Evolutionary conservation across 176 grass and related monocot species (phyloP).

Genomic region (Secale cereale): DNA sequence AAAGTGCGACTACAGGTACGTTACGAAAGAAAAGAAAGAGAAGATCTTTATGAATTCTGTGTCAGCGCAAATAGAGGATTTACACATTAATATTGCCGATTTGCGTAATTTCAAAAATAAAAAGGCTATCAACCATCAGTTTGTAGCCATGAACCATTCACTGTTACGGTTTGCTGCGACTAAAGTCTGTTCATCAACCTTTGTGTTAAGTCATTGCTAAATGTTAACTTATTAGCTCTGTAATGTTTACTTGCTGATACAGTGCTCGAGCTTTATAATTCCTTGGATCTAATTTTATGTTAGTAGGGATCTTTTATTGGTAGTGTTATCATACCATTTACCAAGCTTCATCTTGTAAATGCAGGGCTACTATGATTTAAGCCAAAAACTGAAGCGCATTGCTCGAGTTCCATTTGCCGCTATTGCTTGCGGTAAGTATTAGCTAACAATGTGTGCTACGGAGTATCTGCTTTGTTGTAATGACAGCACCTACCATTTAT

Average conservation of each 20-base stretch:
- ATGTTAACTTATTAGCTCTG: neutral
- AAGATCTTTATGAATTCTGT: neutral
- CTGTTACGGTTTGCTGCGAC: neutral
- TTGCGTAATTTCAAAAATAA: neutral
- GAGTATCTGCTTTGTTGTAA: neutral
- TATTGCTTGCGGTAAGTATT: slow-evolving; percentile 47
- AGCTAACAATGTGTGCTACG: neutral
- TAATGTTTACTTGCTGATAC: neutral
- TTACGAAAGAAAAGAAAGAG: neutral
- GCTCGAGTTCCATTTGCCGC: slow-evolving; percentile 57
- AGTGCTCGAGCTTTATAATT: neutral
- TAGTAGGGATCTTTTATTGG: neutral
- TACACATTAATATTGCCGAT: neutral
- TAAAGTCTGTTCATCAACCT: neutral
- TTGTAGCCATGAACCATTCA: neutral
- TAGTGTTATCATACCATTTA: neutral
- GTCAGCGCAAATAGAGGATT: neutral
- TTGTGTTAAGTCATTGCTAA: neutral
- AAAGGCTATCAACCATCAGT: neutral
- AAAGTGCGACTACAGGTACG: slow-evolving; percentile 75
- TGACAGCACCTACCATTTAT: neutral
- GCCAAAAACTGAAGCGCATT: slow-evolving; percentile 60
- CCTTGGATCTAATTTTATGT: neutral
- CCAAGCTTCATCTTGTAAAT: slow-evolving; percentile 14
- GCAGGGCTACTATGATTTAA: slow-evolving; percentile 74